Evolutionary conservation across 2,329 filamentous ascomycete genomes (phyloP), one percentile per base, ranked within the genome.

Genomic region (Dothistroma pini): DNA sequence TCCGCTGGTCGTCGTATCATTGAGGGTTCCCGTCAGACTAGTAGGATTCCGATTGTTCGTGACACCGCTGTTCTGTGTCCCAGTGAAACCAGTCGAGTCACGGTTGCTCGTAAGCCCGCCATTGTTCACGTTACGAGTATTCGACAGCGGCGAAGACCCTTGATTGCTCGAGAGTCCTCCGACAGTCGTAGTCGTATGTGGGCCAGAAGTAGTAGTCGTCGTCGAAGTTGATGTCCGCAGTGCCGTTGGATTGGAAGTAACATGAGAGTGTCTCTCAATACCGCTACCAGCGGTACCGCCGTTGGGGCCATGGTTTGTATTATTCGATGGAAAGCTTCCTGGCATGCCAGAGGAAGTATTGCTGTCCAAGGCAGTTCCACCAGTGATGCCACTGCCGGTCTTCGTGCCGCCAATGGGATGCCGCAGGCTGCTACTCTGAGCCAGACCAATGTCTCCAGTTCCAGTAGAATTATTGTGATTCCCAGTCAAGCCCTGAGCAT

Each of bases 341-440:
- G 31, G 48, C 48, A 31, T 51, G 16, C 19, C 48, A 7, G 51
- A 34, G 34, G 25, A 29, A 29, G 25, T 29, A 6, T 2, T n/a
- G 47, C 16, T 19, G 21, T n/a, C 50, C 11, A 58, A 32, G 19
- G 57, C 57, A 54, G 58, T 60, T 10, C 58, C 57, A 14, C 52
- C 58, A 1, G 53, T 55, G 21, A 60, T 60, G 19, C 58, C 58
- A 19, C 58, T 60, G 5, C 57, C 52, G 14, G 16, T 34, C 11
- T 44, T 52, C 2, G 35, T 16, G 9, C 22, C 22, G 7, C 53
- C 52, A 31, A 60, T 53, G 4, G 55, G 59, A 7, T 61, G 59
- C 25, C 57, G 50, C 3, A 53, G n/a, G 19, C 51, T 53, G 14
- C 51, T 53, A n/a, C 51, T 53, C 51, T 53, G 51, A 31, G 25